These are phyloP conservation scores for Fusarium algeriense DNA, from an alignment of 2,329 filamentous ascomycete species.

Conservation along the genomic window DNA sequence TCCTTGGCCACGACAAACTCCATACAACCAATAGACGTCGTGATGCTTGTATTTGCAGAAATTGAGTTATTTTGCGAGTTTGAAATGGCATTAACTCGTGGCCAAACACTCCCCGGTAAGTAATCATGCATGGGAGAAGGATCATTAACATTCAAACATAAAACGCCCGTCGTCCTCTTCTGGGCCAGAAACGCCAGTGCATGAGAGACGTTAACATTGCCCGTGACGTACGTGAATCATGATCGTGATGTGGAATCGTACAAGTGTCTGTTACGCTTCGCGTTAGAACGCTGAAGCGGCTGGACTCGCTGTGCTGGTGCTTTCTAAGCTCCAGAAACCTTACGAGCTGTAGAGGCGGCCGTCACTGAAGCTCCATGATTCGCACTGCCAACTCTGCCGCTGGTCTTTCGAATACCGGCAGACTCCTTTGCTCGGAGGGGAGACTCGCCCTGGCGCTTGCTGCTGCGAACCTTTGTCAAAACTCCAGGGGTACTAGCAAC, in stretches of 20 bases:
- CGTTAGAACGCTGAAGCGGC: constrained; percentile 32
- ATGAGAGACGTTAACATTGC: constrained; percentile 58
- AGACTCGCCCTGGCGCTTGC: constrained; percentile 66
- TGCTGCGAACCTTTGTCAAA: constrained; percentile 74
- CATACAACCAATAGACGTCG: constrained; percentile 27
- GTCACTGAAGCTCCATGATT: constrained; percentile 58
- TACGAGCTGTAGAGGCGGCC: constrained; percentile 62
- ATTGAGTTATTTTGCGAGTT: constrained; percentile 23
- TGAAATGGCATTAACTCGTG: constrained; percentile 29
- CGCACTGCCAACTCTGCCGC: constrained; percentile 72
- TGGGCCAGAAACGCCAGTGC: constrained; percentile 56
- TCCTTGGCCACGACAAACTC: constrained; percentile 29
- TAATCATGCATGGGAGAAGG: constrained; percentile 37
- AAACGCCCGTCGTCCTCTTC: constrained; percentile 39
- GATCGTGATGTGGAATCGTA: constrained; percentile 55
- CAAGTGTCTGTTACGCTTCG: constrained; percentile 37
- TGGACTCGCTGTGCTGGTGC: constrained; percentile 37
- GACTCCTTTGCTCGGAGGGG: constrained; percentile 64
- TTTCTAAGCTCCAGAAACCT: constrained; percentile 63
- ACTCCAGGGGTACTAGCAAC: constrained; percentile 67
- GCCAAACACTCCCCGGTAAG: constrained; percentile 26
- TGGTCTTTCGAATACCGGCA: constrained; percentile 72
- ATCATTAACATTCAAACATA: constrained; percentile 43
- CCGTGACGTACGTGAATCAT: constrained; percentile 57
- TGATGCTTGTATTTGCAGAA: constrained; percentile 25